Evolutionary conservation across 768 basidiomycete species (phyloP).

Genomic region (Lepiota subincarnata): DNA sequence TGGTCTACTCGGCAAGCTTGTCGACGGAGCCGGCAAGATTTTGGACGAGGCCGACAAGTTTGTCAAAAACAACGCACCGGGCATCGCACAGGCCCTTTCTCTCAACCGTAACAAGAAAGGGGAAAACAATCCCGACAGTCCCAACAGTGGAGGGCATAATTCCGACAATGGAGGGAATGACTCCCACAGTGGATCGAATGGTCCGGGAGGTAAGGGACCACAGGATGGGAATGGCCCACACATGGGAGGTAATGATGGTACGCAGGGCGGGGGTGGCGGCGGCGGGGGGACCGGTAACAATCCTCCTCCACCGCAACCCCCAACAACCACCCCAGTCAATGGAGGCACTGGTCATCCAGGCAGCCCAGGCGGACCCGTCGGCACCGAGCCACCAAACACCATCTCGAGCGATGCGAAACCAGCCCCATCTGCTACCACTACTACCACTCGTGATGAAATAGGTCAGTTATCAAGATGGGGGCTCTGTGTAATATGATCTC

Average conservation of each 20-base stretch:
- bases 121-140: neutral
- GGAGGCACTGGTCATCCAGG: neutral
- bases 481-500: no score
- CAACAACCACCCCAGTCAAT: neutral
- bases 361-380: no score
- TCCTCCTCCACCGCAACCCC: neutral
- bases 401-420: neutral
- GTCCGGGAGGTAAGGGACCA: neutral
- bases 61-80: no score
- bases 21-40: neutral
- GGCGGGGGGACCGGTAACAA: neutral
- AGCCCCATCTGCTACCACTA: neutral
- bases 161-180: neutral
- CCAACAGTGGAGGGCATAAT: neutral
- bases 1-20: neutral
- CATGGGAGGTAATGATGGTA: neutral
- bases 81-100: neutral
- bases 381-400: neutral
- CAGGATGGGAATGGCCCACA: neutral
- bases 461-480: neutral
- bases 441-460: neutral
- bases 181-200: neutral
- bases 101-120: neutral
- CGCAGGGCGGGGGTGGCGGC: conserved; percentile 11
- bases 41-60: neutral